Base-by-base conservation (phyloP, 2,329 filamentous ascomycete genomes). In the Curvularia eragrostidis region DNA sequence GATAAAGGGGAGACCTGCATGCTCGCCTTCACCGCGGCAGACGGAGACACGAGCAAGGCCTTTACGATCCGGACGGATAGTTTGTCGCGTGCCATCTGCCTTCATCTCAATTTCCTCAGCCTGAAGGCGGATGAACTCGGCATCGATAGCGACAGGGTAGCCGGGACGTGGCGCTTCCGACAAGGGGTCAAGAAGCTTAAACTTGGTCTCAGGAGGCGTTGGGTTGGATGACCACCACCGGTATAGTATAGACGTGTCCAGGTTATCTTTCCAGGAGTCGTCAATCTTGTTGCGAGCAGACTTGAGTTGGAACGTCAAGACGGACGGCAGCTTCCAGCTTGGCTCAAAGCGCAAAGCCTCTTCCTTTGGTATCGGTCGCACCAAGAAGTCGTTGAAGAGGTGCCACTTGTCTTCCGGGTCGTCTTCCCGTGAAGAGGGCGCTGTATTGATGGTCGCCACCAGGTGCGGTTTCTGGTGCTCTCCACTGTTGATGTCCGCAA, bases 81-180 rank as follows among this genome's bases (percentile, higher is more conserved):
- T 97, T 71, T 96, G 93, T 48, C 93, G 89, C 39, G 92, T 91
- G 21, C 95, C 95, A 64, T 97, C 93, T 3, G 94, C 93, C 75
- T 96, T 96, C 80, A 99, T 92, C 71, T 97, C 92, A 52, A 97
- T 96, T 74, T 98, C 94, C 46, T 95, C 92, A 65, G 95, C 90
- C 64, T 96, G 91, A 1, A 97, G 85, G 21, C 93, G 89, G 7
- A 99, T 96, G 67, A 99, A 99, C 76, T 99, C 95, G 0, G 96
- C 96, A 73, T 99, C 95, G 5, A 99, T 87, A 0, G 93, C 95
- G 43, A 97, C 86, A 10, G 95, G 89, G 1, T 87, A 92, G 13
- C 89, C 86, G 0, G 89, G 84, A 0, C 84, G 84, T 1, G 91
- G 92, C 6, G 82, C 83, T 77, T 97, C 93, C 0, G 77, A 79